Evolutionary conservation across 371 early-diverging fungal species (phyloP).

Genomic region (Mucor piriformis): DNA sequence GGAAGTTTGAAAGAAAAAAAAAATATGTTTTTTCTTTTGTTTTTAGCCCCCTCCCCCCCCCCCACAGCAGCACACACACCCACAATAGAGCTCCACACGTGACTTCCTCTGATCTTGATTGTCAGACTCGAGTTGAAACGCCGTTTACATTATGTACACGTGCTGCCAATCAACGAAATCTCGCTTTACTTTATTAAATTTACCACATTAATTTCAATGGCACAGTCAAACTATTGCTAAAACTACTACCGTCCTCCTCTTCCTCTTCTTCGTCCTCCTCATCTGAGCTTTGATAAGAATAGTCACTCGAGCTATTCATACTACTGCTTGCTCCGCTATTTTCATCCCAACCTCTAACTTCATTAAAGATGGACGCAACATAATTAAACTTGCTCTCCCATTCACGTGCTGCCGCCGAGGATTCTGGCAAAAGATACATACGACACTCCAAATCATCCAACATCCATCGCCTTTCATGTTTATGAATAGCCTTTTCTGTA

Average conservation of each 20-base stretch:
- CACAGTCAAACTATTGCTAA: constrained; percentile 1
- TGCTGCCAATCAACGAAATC: background rate
- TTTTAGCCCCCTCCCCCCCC: background rate
- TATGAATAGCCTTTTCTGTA: constrained; percentile 19
- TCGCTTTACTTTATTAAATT: background rate
- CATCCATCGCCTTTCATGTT: constrained; percentile 11
- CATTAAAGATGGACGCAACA: constrained; percentile 31
- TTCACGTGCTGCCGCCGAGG: constrained; percentile 21
- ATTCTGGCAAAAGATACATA: constrained; percentile 35
- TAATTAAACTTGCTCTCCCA: constrained; percentile 35
- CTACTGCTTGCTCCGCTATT: background rate
- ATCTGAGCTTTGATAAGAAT: background rate
- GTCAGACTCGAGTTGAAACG: no score
- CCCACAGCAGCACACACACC: background rate
- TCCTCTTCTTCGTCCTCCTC: background rate
- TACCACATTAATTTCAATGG: constrained; percentile 33
- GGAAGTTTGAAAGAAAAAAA: constrained; percentile 9
- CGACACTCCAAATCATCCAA: constrained; percentile 23
- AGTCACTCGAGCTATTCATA: background rate
- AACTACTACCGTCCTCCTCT: background rate
- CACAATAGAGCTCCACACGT: no score
- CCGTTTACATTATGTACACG: background rate
- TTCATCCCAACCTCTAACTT: constrained; percentile 18
- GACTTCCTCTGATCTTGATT: no score
- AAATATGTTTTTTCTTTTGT: constrained; percentile 3